These are phyloP conservation scores for Boletus subparvulus DNA, from an alignment of 768 basidiomycete species.

Conservation along the genomic window DNA sequence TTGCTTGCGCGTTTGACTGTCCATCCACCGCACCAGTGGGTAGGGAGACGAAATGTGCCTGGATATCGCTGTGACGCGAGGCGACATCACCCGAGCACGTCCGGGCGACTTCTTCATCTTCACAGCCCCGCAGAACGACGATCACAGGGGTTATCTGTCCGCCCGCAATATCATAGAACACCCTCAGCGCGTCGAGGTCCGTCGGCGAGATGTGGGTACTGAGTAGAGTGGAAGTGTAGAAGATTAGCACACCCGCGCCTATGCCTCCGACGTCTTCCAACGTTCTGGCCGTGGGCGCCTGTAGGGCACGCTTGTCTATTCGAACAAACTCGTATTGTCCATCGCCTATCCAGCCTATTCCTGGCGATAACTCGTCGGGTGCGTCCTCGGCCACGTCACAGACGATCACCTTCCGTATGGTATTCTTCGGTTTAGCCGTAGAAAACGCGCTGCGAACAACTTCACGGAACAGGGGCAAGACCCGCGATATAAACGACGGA, in stretches of 20 bases:
- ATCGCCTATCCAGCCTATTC: too few species aligned
- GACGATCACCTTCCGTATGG: background rate
- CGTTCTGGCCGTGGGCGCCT: background rate
- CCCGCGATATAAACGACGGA: background rate
- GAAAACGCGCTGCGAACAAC: background rate
- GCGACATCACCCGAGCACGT: background rate
- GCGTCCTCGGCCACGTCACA: background rate
- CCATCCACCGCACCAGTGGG: background rate
- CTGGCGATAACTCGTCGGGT: too few species aligned
- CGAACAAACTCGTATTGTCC: background rate
- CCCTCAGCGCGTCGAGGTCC: background rate
- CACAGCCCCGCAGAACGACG: background rate
- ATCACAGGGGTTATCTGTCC: background rate
- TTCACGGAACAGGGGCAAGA: background rate
- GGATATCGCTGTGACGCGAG: background rate
- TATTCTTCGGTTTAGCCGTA: background rate
- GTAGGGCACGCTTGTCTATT: background rate
- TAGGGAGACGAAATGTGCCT: background rate
- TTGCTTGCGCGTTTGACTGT: background rate
- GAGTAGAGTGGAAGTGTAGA: background rate
- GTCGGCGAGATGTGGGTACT: too few species aligned
- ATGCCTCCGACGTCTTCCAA: background rate
- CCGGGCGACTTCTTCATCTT: background rate
- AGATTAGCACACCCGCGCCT: background rate
- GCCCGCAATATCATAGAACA: background rate